Evolutionary conservation across 2,329 filamentous ascomycete genomes (phyloP).

Genomic region (Gnomoniopsis smithogilvyi): DNA sequence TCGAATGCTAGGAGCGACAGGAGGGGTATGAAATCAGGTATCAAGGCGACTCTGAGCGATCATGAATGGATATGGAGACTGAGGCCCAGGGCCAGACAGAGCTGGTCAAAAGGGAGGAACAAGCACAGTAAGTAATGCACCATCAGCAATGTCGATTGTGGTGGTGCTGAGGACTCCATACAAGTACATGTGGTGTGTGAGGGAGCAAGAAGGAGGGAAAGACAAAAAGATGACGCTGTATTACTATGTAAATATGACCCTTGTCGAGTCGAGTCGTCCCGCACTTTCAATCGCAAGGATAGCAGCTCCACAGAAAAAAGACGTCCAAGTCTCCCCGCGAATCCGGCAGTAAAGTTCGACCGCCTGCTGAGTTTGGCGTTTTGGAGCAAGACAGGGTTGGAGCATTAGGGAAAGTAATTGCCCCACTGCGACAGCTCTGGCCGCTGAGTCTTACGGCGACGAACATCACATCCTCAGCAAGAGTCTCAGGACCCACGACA

Average conservation of each 20-base stretch:
- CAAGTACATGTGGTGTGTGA: not conserved
- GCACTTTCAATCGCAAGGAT: not conserved
- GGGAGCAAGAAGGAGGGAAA: not conserved
- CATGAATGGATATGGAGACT: not conserved
- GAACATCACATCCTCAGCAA: constrained; percentile 7
- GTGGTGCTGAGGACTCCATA: not conserved
- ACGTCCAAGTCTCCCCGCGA: not conserved
- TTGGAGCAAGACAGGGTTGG: not conserved
- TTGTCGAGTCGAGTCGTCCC: not conserved
- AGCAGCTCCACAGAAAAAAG: constrained; percentile 4
- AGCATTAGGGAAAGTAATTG: constrained; percentile 1
- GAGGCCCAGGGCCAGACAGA: not conserved
- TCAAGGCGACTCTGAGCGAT: too few species aligned
- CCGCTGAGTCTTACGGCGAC: constrained; percentile 19
- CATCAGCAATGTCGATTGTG: not conserved
- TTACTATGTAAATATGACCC: not conserved
- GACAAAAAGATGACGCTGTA: not conserved
- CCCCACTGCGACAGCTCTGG: not conserved
- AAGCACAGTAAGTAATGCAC: not conserved
- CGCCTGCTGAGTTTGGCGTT: constrained; percentile 12
- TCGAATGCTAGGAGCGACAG: not conserved
- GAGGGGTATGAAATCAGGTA: not conserved
- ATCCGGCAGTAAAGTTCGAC: constrained; percentile 23
- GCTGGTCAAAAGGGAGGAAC: not conserved
- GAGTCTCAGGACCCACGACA: not conserved